Conservation (phyloP, 768 basidiomycete genomes). For the Scleroderma bovista region DNA sequence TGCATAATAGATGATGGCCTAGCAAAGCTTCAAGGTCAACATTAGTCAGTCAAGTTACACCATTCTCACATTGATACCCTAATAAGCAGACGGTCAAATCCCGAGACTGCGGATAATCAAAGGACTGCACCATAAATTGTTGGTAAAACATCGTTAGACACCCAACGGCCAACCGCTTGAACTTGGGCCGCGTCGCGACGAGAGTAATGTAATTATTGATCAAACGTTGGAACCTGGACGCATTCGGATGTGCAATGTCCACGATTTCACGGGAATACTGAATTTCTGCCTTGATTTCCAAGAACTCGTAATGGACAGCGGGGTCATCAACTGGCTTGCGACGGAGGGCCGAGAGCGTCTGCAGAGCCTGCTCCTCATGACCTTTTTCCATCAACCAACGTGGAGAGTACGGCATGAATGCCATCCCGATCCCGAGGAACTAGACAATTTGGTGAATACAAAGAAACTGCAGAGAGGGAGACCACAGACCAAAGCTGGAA, state of each 20-base stretch:
- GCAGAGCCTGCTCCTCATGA: slow-evolving; percentile 31
- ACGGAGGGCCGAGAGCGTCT: slow-evolving; percentile 31
- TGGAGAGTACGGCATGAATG: slow-evolving; percentile 37
- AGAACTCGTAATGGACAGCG: slow-evolving; percentile 33
- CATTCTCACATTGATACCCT: slow-evolving; percentile 24
- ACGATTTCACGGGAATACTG: slow-evolving; percentile 20
- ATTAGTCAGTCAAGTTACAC: neutral
- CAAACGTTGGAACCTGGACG: slow-evolving; percentile 12
- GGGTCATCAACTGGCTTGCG: slow-evolving; percentile 26
- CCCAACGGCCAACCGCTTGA: slow-evolving; percentile 26
- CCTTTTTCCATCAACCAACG: slow-evolving; percentile 38
- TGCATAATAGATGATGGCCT: slow-evolving; percentile 27
- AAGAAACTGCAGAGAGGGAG: slow-evolving; percentile 1
- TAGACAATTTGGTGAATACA: slow-evolving; percentile 4
- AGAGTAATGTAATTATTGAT: slow-evolving; percentile 21
- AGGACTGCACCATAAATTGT: slow-evolving; percentile 25
- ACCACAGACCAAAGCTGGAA: slow-evolving; percentile 32
- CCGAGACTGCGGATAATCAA: neutral
- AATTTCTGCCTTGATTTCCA: slow-evolving; percentile 36
- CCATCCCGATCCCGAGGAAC: slow-evolving; percentile 28
- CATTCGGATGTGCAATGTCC: slow-evolving; percentile 16
- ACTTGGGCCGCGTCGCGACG: slow-evolving; percentile 26
- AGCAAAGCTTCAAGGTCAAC: slow-evolving; percentile 3
- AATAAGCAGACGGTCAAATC: neutral
- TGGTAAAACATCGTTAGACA: slow-evolving; percentile 29